Evolutionary conservation across 2,329 filamentous ascomycete genomes (phyloP).

Genomic region (Xylaria sp.): DNA sequence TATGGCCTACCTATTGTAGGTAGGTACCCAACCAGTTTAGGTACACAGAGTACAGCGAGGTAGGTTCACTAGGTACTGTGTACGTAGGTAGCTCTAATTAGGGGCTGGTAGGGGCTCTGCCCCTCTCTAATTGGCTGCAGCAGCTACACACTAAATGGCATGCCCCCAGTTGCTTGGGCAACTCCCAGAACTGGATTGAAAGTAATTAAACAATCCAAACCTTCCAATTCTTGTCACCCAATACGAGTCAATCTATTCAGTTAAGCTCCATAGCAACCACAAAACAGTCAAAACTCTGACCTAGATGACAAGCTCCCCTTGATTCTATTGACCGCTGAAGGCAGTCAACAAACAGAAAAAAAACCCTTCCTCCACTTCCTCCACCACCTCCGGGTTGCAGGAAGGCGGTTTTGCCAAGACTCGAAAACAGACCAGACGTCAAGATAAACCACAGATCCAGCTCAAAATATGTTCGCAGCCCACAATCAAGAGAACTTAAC

Average conservation of each 20-base stretch:
- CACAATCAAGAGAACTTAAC: slow-evolving; percentile 90
- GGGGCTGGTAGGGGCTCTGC: slow-evolving; percentile 8
- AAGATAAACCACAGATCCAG: slow-evolving; percentile 33
- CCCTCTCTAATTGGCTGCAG: slow-evolving; percentile 25
- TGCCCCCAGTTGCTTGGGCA: slow-evolving; percentile 37
- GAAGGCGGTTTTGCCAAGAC: slow-evolving; percentile 19
- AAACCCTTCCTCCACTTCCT: neutral
- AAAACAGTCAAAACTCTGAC: slow-evolving; percentile 15
- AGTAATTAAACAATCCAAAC: slow-evolving; percentile 38
- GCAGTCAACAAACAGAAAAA: slow-evolving; percentile 9
- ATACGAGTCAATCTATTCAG: slow-evolving; percentile 16
- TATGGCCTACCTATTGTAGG: too few relatives aligned
- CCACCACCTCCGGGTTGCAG: slow-evolving; percentile 4
- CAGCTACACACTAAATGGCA: neutral
- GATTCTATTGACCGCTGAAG: neutral
- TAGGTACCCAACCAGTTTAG: slow-evolving; percentile 2
- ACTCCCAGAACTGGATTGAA: slow-evolving; percentile 21
- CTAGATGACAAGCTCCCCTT: slow-evolving; percentile 16
- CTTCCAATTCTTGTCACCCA: slow-evolving; percentile 10
- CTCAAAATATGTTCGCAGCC: slow-evolving; percentile 74
- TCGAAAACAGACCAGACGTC: neutral
- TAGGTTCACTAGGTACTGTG: too few relatives aligned
- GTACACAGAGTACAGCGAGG: neutral
- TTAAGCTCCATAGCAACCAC: slow-evolving; percentile 30
- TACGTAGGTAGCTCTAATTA: neutral